Percentiles rank a stretch among this genome's conserved stretches.
These are phyloP conservation scores for Aurantiochytrium sp. DNA, from an alignment of 108 stramenopile genomes.

Conservation along the genomic window DNA sequence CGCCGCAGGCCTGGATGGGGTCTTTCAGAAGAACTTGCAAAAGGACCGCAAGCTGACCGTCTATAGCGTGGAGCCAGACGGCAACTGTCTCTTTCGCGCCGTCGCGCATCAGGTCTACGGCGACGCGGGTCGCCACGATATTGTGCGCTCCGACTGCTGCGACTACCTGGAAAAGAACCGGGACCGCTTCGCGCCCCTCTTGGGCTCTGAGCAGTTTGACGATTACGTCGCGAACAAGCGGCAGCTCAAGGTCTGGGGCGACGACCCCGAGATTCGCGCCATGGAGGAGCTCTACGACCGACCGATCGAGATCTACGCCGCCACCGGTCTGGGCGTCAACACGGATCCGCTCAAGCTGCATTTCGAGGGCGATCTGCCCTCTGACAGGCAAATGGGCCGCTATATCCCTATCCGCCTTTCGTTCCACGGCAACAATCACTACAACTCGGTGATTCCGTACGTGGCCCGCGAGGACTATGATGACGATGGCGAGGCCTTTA, in stretches of 20 bases:
- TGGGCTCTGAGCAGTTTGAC: slow-evolving; percentile 28
- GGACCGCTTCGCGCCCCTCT: not conserved
- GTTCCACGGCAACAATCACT: slow-evolving; percentile 45
- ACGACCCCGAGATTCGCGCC: slow-evolving; percentile 93
- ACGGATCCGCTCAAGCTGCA: slow-evolving; percentile 22
- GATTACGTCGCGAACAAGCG: slow-evolving; percentile 33
- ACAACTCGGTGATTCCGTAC: slow-evolving; percentile 39
- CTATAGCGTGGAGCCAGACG: slow-evolving; percentile 46
- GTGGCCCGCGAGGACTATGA: not conserved
- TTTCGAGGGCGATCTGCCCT: slow-evolving; percentile 31
- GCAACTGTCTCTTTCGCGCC: slow-evolving; percentile 60
- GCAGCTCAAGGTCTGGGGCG: slow-evolving; percentile 66
- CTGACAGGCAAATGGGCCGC: not conserved
- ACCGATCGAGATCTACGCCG: not conserved
- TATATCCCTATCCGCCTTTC: slow-evolving; percentile 31
- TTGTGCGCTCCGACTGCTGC: slow-evolving; percentile 43
- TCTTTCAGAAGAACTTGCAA: not conserved
- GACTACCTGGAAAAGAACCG: slow-evolving; percentile 33
- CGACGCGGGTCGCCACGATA: slow-evolving; percentile 42
- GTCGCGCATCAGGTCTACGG: slow-evolving; percentile 63
- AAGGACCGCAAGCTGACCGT: slow-evolving; percentile 38
- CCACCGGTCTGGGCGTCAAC: not conserved
- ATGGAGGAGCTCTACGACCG: slow-evolving; percentile 78
- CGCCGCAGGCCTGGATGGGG: not conserved
- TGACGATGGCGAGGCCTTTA: not conserved